Base-by-base conservation (phyloP, 441 rosid genomes). In the California macrophylla region DNA sequence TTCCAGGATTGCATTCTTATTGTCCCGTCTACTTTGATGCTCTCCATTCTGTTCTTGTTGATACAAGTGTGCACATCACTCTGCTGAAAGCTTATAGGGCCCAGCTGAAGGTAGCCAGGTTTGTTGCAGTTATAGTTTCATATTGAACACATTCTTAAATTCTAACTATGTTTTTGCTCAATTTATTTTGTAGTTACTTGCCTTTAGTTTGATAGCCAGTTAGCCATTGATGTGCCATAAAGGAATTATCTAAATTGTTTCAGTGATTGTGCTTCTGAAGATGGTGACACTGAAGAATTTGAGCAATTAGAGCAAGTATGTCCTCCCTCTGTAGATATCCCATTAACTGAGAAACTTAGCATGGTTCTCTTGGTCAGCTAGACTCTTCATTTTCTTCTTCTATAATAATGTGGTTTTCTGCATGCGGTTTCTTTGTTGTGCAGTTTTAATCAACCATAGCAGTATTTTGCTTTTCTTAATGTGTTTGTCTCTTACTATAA, bases 11-110 rank as follows among this genome's bases (percentile, higher is more conserved):
- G 84, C 97, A 91, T 83, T 92, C 96, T 15, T 94, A 91, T 71
- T 94, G 95, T 80, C 97, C 97, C 54, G 87, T 94, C 61, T 87
- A 90, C 79, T 91, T 94, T 78, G 97, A 91, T 80, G 78, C 85
- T 32, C 79, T 87, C 76, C 96, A 90, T 79, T 80, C 92, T 2
- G 98, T 86, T 75, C 88, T 91, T 62, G 83, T 94, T n/a, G 97
- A 94, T 76, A 85, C 84, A 66, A 86, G 85, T 71, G 86, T 91
- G 73, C 98, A 94, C 76, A 81, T 85, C 69, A 81, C 82, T 78
- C 82, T 90, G 26, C 69, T 87, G 70, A 89, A 85, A 79, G 61
- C 61, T 67, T 73, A 67, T 70, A 73, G 38, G 71, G 72, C 78
- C 26, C 74, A 75, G 72, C 67, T 70, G 72, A 77, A 78, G 81